These are phyloP conservation scores for Panellus pusillus DNA, from an alignment of 768 basidiomycete species.

Conservation along the genomic window DNA sequence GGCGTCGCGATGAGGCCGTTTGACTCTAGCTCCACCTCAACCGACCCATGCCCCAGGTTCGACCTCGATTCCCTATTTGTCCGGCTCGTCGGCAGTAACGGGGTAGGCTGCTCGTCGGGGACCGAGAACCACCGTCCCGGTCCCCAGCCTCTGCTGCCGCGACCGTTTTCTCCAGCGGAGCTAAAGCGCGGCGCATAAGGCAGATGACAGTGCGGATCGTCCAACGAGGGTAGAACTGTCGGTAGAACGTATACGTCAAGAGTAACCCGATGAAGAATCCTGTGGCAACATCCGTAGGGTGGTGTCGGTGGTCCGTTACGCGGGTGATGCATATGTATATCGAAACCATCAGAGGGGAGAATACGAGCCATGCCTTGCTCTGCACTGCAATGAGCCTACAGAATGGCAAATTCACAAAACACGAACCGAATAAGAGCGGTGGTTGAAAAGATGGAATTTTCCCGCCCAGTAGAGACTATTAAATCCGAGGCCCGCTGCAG, in stretches of 20 bases:
- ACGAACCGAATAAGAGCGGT: constrained; percentile 18
- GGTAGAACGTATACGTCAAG: constrained; percentile 20
- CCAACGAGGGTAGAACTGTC: constrained; percentile 26
- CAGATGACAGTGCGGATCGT: constrained; percentile 24
- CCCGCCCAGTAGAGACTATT: constrained; percentile 26
- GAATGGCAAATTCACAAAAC: neutral
- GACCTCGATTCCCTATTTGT: constrained; percentile 7
- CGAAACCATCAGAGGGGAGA: constrained; percentile 22
- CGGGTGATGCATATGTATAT: constrained; percentile 27
- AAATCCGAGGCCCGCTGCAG: constrained; percentile 21
- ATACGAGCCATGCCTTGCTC: constrained; percentile 27
- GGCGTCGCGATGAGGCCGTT: constrained; percentile 17
- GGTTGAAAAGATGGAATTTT: constrained; percentile 26
- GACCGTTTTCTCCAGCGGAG: neutral
- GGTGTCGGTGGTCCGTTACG: constrained; percentile 27
- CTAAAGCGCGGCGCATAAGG: constrained; percentile 19
- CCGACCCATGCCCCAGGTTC: constrained; percentile 9
- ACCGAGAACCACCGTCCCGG: constrained; percentile 3
- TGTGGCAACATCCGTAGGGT: constrained; percentile 20
- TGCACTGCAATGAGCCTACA: neutral
- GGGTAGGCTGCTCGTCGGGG: constrained; percentile 10
- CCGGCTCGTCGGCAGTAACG: constrained; percentile 17
- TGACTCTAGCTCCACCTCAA: constrained; percentile 17
- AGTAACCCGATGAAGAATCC: constrained; percentile 24
- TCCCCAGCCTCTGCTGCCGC: constrained; percentile 4